These are phyloP conservation scores for Domatiomyces catenatus DNA, from an alignment of 2,329 filamentous ascomycete species.

Conservation along the genomic window DNA sequence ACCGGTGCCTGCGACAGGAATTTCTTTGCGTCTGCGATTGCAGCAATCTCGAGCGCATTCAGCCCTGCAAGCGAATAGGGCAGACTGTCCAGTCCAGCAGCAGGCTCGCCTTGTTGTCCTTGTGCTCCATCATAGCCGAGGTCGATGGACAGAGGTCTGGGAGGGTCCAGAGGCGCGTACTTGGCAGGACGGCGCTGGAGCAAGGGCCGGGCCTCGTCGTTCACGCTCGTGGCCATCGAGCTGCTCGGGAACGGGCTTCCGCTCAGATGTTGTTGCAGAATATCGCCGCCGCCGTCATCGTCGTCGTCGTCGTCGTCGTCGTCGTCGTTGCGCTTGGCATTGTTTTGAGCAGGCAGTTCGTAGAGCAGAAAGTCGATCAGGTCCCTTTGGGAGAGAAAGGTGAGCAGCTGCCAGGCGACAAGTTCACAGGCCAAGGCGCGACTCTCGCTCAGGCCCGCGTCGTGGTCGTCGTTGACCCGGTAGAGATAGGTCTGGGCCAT, in stretches of 20 bases:
- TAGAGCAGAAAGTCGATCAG: conserved; percentile 42
- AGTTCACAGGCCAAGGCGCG: conserved; percentile 45
- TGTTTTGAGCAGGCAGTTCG: conserved; percentile 29
- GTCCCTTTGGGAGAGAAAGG: conserved; percentile 40
- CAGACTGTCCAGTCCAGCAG: conserved; percentile 33
- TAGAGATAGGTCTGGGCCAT: conserved; percentile 46
- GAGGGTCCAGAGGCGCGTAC: conserved; percentile 6
- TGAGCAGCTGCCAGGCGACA: conserved; percentile 47
- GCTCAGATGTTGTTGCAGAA: too few relatives aligned
- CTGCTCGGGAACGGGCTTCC: too few relatives aligned
- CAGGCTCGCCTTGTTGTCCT: conserved; percentile 1
- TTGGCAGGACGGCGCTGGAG: conserved; percentile 11
- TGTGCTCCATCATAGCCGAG: neutral
- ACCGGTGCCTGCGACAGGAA: conserved; percentile 68
- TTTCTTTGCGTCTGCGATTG: conserved; percentile 65
- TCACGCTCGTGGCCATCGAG: too few relatives aligned
- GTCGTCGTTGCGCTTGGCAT: conserved; percentile 1
- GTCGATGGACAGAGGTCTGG: conserved; percentile 6
- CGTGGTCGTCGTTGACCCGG: conserved; percentile 29
- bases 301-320: conserved; percentile 2
- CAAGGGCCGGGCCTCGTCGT: conserved; percentile 22
- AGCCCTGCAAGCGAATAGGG: conserved; percentile 60
- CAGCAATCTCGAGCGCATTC: conserved; percentile 76
- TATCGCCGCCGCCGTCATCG: too few relatives aligned
- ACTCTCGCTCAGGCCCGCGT: conserved; percentile 40